These are phyloP conservation scores for Mortierella sp. DNA, from an alignment of 371 early-diverging fungal species.

Conservation along the genomic window DNA sequence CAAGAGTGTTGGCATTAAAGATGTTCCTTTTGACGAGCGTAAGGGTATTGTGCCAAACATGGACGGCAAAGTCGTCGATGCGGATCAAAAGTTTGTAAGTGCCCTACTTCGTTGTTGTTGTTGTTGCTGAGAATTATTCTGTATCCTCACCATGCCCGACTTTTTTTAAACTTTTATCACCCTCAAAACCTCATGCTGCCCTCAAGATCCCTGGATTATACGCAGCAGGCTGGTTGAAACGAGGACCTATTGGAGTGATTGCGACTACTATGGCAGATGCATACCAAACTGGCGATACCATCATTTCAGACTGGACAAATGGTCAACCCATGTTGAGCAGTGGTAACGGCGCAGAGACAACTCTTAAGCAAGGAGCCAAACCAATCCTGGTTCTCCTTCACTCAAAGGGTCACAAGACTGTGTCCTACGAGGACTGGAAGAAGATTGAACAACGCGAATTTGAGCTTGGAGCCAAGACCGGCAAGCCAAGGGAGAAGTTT, in stretches of 20 bases:
- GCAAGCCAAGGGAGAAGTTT: slow-evolving; percentile 91
- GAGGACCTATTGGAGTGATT: slow-evolving; percentile 95
- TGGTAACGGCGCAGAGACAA: not conserved
- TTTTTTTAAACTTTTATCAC: not conserved
- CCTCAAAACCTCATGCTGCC: not conserved
- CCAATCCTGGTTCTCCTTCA: slow-evolving; percentile 24
- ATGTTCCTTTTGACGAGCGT: slow-evolving; percentile 82
- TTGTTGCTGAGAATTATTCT: not conserved
- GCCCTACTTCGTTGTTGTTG: not conserved
- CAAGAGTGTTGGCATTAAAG: slow-evolving; percentile 76
- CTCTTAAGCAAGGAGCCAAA: slow-evolving; percentile 44
- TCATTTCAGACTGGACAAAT: slow-evolving; percentile 32
- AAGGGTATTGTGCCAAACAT: slow-evolving; percentile 82
- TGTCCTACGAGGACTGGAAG: slow-evolving; percentile 86
- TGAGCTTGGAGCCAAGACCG: slow-evolving; percentile 67
- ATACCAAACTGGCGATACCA: slow-evolving; percentile 85
- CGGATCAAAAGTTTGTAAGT: slow-evolving; percentile 60
- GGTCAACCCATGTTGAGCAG: slow-evolving; percentile 34
- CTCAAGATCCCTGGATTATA: slow-evolving; percentile 77
- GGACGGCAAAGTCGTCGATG: slow-evolving; percentile 79
- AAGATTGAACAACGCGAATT: slow-evolving; percentile 83
- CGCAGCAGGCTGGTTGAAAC: slow-evolving; percentile 95
- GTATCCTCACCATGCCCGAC: not conserved
- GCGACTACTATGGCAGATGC: slow-evolving; percentile 96
- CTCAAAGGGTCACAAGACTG: slow-evolving; percentile 57